A percentile compares a stretch with the other conserved stretches of the same genome.
These are phyloP conservation scores for Monosporascus sp. DNA, from an alignment of 2,329 filamentous ascomycete species.

Conservation along the genomic window DNA sequence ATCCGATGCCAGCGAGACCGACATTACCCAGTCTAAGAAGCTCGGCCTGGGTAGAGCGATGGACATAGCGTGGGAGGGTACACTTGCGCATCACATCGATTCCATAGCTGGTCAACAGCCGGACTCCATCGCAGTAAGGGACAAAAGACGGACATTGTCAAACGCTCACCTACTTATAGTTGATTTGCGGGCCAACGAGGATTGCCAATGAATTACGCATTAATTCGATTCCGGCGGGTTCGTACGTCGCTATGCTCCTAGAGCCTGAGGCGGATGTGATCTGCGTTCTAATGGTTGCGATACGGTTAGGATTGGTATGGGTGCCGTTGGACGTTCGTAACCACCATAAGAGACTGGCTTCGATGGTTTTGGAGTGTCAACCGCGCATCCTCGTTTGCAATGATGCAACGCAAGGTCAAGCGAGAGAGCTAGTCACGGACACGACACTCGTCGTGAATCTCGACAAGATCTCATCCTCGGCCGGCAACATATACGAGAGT, in stretches of 20 bases:
- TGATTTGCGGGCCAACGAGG: neutral
- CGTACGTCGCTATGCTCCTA: neutral
- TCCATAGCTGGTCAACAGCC: neutral
- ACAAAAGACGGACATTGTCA: neutral
- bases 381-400: neutral
- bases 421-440: neutral
- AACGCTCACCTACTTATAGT: neutral
- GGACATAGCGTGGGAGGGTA: neutral
- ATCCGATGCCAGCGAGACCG: neutral
- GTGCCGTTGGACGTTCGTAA: neutral
- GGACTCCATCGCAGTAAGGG: neutral
- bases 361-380: neutral
- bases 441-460: neutral
- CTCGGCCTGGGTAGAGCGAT: neutral
- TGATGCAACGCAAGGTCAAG: neutral
- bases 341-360: neutral
- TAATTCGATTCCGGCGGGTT: neutral
- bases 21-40: neutral
- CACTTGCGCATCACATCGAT: neutral
- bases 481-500: too few species aligned
- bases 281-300: neutral
- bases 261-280: neutral
- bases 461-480: too few species aligned
- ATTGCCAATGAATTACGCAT: neutral
- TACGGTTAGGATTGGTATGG: neutral